Evolutionary conservation across 257 asterid genomes (phyloP).

Genomic region (Solanum chmielewskii): DNA sequence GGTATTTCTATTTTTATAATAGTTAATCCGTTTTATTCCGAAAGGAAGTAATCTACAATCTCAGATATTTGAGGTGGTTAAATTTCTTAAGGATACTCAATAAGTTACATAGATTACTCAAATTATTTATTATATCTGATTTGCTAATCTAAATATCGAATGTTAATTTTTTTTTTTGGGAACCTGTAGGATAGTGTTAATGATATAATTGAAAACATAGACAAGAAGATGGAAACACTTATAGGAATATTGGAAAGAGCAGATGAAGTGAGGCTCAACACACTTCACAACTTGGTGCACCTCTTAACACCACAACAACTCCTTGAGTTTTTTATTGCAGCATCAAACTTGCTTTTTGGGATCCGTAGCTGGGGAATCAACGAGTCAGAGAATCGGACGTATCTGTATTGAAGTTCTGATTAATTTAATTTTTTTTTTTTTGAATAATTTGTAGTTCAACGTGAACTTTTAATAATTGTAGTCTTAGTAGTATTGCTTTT

Average conservation of each 20-base stretch:
- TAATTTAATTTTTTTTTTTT: too few species aligned
- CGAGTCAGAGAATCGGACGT: neutral
- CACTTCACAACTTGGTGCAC: slow-evolving; percentile 42
- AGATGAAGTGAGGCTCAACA: slow-evolving; percentile 47
- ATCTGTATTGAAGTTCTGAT: too few species aligned
- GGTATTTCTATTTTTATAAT: rapidly evolving
- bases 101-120: too few species aligned
- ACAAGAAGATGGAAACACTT: slow-evolving; percentile 30
- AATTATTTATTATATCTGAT: too few species aligned
- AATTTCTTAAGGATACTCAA: too few species aligned
- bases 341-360: slow-evolving; percentile 51
- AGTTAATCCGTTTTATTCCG: too few species aligned
- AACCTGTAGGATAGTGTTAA: slow-evolving; percentile 41
- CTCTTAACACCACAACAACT: slow-evolving; percentile 57
- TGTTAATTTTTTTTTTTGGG: too few species aligned
- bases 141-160: too few species aligned
- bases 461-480: too few species aligned
- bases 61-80: too few species aligned
- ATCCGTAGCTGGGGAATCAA: slow-evolving; percentile 54
- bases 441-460: too few species aligned
- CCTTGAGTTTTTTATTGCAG: slow-evolving; percentile 59
- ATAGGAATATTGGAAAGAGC: slow-evolving; percentile 41
- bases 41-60: rapidly evolving
- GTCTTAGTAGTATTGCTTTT: too few species aligned
- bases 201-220: slow-evolving; percentile 20